Evolutionary conservation across 2,329 filamentous ascomycete species (phyloP).

Genomic region (Fusarium sp.): DNA sequence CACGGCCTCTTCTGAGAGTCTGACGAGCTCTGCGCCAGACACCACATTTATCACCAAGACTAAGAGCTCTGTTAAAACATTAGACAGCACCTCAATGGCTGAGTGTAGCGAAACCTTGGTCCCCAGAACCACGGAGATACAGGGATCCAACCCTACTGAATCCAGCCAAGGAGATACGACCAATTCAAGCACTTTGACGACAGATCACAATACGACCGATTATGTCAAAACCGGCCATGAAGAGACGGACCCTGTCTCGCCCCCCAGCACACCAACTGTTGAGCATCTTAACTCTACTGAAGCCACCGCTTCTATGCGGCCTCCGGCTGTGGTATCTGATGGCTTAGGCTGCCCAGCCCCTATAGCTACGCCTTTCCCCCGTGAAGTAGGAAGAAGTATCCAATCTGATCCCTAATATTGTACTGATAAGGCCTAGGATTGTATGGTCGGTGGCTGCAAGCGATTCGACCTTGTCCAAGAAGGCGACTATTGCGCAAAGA

Average conservation of each 20-base stretch:
- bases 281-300: neutral
- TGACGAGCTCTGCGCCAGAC: neutral
- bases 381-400: neutral
- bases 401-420: neutral
- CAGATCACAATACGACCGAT: neutral
- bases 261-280: neutral
- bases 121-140: neutral
- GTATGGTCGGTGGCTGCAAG: neutral
- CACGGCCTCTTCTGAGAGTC: neutral
- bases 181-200: neutral
- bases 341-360: neutral
- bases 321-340: neutral
- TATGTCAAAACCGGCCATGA: neutral
- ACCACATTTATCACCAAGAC: neutral
- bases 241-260: neutral
- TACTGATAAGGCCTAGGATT: neutral
- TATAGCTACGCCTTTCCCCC: neutral
- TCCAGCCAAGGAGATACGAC: neutral
- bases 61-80: neutral
- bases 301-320: neutral
- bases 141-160: neutral
- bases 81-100: neutral
- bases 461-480: neutral
- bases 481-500: neutral
- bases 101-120: neutral